Conservation (phyloP, 1,284 basidiomycete genomes). For the Cryptococcus sp. region DNA sequence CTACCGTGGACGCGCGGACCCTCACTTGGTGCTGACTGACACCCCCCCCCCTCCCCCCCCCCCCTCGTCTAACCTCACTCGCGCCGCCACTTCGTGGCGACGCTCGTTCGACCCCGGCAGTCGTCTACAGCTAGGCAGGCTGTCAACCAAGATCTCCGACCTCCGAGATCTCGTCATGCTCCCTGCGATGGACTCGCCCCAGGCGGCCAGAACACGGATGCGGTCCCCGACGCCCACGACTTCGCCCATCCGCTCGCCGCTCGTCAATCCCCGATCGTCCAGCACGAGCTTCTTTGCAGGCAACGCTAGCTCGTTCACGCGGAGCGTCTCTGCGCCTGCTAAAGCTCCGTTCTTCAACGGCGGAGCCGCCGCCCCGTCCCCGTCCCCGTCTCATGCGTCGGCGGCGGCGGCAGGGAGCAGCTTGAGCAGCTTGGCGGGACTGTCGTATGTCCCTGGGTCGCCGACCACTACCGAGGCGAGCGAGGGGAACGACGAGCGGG, state of each 20-base stretch:
- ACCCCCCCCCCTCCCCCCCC: too few relatives aligned
- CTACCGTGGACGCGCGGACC: too few relatives aligned
- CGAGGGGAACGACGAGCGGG: constrained; percentile 10
- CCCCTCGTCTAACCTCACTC: too few relatives aligned
- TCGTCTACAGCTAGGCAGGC: constrained; percentile 20
- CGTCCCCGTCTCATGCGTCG: not conserved
- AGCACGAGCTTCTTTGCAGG: constrained; percentile 18
- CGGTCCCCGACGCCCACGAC: not conserved
- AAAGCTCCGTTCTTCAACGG: constrained; percentile 21
- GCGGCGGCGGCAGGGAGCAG: constrained; percentile 3
- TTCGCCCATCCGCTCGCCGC: constrained; percentile 9
- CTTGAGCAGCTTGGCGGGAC: constrained; percentile 12
- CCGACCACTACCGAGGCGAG: constrained; percentile 22
- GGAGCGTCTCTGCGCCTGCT: constrained; percentile 36
- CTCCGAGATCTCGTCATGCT: constrained; percentile 43
- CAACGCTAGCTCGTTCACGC: constrained; percentile 27
- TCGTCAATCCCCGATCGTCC: constrained; percentile 12
- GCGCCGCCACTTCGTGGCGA: too few relatives aligned
- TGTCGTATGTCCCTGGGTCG: constrained; percentile 13
- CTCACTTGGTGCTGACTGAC: too few relatives aligned
- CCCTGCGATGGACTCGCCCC: constrained; percentile 15
- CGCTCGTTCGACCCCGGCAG: constrained; percentile 9
- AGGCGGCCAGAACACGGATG: constrained; percentile 5
- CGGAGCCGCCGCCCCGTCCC: too few relatives aligned
- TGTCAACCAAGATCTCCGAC: constrained; percentile 44